Percentiles rank a stretch among this genome's conserved stretches.
These are phyloP conservation scores for Mycena epipterygia DNA, from an alignment of 768 basidiomycete species.

Conservation along the genomic window DNA sequence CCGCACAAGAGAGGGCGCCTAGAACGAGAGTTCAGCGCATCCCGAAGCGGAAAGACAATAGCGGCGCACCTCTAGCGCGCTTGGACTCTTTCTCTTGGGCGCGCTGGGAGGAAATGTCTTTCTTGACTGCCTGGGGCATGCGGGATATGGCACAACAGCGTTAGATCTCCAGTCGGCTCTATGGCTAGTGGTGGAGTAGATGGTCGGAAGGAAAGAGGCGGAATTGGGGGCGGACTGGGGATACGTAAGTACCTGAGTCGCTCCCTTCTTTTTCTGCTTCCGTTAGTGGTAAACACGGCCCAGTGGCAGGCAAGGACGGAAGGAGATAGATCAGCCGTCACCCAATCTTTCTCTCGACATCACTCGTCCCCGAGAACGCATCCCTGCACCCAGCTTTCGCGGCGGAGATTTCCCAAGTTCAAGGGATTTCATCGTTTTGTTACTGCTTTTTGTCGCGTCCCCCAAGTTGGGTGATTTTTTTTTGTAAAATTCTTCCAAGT, in stretches of 20 bases:
- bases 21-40: background rate
- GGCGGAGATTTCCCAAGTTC: too few species aligned
- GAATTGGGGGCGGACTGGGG: background rate
- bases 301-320: background rate
- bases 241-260: background rate
- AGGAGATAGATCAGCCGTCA: slow-evolving; percentile 6
- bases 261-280: slow-evolving; percentile 1
- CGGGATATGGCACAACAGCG: slow-evolving; percentile 8
- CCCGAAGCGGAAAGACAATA: background rate
- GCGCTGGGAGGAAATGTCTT: slow-evolving; percentile 60
- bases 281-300: background rate
- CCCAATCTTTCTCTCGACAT: background rate
- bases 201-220: background rate
- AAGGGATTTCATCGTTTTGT: too few species aligned
- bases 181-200: background rate
- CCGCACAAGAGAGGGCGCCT: slow-evolving; percentile 72
- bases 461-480: too few species aligned
- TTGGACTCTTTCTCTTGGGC: slow-evolving; percentile 78
- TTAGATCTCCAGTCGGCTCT: too few species aligned
- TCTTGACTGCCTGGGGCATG: slow-evolving; percentile 67
- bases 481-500: too few species aligned
- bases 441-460: too few species aligned
- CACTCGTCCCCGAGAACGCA: too few species aligned
- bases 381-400: too few species aligned
- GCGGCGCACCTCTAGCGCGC: slow-evolving; percentile 64